Evolutionary conservation across 495 filamentous ascomycete species (phyloP), one percentile per base, ranked within the genome.

Genomic region (Neurospora sp.): DNA sequence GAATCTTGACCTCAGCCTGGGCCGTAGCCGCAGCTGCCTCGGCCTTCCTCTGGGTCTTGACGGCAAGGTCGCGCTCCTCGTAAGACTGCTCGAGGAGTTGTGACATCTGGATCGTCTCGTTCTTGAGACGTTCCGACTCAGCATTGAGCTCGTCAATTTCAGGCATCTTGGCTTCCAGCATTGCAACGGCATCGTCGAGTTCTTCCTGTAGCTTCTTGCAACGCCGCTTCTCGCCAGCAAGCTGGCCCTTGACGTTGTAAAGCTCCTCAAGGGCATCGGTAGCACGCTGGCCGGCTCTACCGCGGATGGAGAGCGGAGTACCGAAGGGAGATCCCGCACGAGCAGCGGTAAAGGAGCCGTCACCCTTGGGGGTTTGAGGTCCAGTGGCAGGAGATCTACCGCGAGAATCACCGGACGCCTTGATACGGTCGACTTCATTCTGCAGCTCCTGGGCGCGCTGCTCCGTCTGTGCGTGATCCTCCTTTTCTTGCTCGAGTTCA

Each of bases 31-130:
- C 88, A 74, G 92, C 86, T 69, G 87, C 89, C 79, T 94, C 92
- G 76, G 89, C 90, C 77, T 91, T 96, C 71, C 92, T 86, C 7
- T 89, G 85, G 39, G 87, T 84, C 78, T 89, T 90, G 76, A 86
- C 86, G 14, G 88, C 84, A 7, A 79, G 77, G 75, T 90, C 88
- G 37, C 85, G 83, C 73, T 90, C 88, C 76, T 87, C 87, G 76
- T 87, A 88, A 71, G 86, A 85, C 75, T 90, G 85, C 75, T 92
- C 86, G 20, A 85, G 82, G 46, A 89, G 79, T 74, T 91, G 86
- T 3, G 93, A 94, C 88, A 97, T 92, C 46, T 94, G 90, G 20
- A 91, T 85, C n/a, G 93, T 86, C 41, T 96, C 93, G 27, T 85
- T 81, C 35, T 89, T 85, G n/a, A 94, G 84, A 37, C 90, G 88